These are phyloP conservation scores for Fraxinus nigra DNA, from an alignment of 305 asterid species.

Conservation along the genomic window DNA sequence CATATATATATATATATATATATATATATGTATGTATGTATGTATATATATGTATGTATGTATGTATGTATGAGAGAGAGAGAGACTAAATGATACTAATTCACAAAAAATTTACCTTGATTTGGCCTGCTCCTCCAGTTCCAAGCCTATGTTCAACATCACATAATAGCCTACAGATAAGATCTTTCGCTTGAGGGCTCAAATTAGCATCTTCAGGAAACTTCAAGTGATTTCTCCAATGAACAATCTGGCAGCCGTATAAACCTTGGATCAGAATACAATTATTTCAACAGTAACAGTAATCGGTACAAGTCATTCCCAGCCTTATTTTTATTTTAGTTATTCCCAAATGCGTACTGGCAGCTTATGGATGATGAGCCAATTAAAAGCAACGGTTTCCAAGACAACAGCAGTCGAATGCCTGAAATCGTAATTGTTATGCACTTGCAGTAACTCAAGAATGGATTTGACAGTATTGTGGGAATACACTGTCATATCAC, in stretches of 20 bases:
- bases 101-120: slow-evolving; percentile 51
- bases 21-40: background rate
- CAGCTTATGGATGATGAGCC: background rate
- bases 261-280: slow-evolving; percentile 25
- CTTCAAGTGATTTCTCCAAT: slow-evolving; percentile 85
- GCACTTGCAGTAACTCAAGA: background rate
- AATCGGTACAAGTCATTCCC: background rate
- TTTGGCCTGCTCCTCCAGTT: slow-evolving; percentile 75
- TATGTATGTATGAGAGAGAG: background rate
- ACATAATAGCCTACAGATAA: slow-evolving; percentile 75
- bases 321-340: slow-evolving; percentile 9
- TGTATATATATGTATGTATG: background rate
- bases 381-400: background rate
- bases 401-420: background rate
- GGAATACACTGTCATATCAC: background rate
- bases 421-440: slow-evolving; percentile 8
- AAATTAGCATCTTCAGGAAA: slow-evolving; percentile 73
- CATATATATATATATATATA: background rate
- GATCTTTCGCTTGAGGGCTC: slow-evolving; percentile 81
- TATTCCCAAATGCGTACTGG: slow-evolving; percentile 11
- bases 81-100: background rate
- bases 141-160: slow-evolving; percentile 93
- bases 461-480: background rate
- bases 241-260: slow-evolving; percentile 64
- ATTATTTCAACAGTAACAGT: slow-evolving; percentile 13